Conservation (phyloP, 805 yeast genomes). For the Maudiozyma pseudohumilis region DNA sequence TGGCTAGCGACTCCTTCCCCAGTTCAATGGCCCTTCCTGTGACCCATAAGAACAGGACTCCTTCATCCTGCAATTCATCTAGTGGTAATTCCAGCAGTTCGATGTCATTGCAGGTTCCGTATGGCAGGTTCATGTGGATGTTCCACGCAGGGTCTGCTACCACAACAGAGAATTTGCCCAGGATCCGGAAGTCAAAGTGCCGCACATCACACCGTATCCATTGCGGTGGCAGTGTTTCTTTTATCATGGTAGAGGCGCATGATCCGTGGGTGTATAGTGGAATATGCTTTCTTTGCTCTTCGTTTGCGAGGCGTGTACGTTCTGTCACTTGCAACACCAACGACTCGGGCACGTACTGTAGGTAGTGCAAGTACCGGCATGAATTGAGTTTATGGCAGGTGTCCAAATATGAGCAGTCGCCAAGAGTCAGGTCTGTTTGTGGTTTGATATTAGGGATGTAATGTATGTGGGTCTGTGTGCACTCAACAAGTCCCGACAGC, state of each 20-base stretch:
- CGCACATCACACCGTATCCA: conserved; percentile 85
- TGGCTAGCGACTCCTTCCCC: conserved; percentile 63
- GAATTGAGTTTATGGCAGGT: conserved; percentile 80
- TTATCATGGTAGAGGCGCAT: conserved; percentile 27
- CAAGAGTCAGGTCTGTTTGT: conserved; percentile 61
- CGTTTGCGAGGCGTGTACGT: conserved; percentile 18
- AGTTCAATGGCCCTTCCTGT: conserved; percentile 89
- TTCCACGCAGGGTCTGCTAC: conserved; percentile 97
- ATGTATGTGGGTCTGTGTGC: conserved; percentile 35
- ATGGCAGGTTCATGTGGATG: conserved; percentile 78
- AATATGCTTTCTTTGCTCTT: conserved; percentile 11
- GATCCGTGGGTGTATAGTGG: conserved; percentile 30
- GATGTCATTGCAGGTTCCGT: conserved; percentile 67
- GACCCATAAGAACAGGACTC: conserved; percentile 81
- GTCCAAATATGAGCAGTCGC: conserved; percentile 90
- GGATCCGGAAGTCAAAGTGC: conserved; percentile 51
- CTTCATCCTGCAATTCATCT: conserved; percentile 68
- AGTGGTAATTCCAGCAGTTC: conserved; percentile 62
- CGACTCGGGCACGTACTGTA: conserved; percentile 32
- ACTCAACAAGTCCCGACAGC: conserved; percentile 20
- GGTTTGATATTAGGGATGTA: conserved; percentile 44
- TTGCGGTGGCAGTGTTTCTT: conserved; percentile 48
- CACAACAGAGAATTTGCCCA: conserved; percentile 77
- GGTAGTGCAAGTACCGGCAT: conserved; percentile 77
- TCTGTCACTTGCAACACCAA: conserved; percentile 15